These are phyloP conservation scores for Imleria badia DNA, from an alignment of 768 basidiomycete species.

Conservation along the genomic window DNA sequence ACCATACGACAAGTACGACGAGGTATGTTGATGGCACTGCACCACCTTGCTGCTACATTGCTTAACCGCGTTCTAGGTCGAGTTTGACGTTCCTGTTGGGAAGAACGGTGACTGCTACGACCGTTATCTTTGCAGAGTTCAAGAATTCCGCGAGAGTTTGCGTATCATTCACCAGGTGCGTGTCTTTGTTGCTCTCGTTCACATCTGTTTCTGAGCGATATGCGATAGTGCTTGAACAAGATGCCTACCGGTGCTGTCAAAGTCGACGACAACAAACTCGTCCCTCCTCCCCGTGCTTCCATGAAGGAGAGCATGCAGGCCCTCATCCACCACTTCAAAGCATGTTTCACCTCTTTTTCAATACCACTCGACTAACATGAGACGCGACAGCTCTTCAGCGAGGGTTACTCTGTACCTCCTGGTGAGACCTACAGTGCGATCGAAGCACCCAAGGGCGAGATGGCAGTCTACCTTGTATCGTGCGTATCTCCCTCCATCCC, in stretches of 20 bases:
- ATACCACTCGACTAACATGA: neutral
- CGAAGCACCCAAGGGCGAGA: slow-evolving; percentile 98
- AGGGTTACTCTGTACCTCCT: slow-evolving; percentile 95
- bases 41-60: neutral
- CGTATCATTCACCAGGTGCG: slow-evolving; percentile 78
- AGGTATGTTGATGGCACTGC: slow-evolving; percentile 46
- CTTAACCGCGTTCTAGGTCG: slow-evolving; percentile 55
- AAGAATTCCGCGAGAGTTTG: slow-evolving; percentile 96
- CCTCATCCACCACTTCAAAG: slow-evolving; percentile 98
- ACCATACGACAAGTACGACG: slow-evolving; percentile 96
- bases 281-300: slow-evolving; percentile 94
- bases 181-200: neutral
- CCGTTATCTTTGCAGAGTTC: slow-evolving; percentile 95
- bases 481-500: slow-evolving; percentile 37
- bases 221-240: slow-evolving; percentile 87
- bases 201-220: neutral
- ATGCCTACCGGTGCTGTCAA: slow-evolving; percentile 92
- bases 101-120: slow-evolving; percentile 98
- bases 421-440: slow-evolving; percentile 97
- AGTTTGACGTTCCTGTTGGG: slow-evolving; percentile 97
- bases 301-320: slow-evolving; percentile 99
- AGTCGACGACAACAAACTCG: slow-evolving; percentile 96
- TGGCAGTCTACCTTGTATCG: slow-evolving; percentile 98
- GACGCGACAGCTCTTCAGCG: slow-evolving; percentile 75
- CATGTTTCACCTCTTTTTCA: slow-evolving; percentile 16